Evolutionary conservation across 768 basidiomycete genomes (phyloP), one percentile per base, ranked within the genome.

Genomic region (Tubosaeta brunneosetosa): DNA sequence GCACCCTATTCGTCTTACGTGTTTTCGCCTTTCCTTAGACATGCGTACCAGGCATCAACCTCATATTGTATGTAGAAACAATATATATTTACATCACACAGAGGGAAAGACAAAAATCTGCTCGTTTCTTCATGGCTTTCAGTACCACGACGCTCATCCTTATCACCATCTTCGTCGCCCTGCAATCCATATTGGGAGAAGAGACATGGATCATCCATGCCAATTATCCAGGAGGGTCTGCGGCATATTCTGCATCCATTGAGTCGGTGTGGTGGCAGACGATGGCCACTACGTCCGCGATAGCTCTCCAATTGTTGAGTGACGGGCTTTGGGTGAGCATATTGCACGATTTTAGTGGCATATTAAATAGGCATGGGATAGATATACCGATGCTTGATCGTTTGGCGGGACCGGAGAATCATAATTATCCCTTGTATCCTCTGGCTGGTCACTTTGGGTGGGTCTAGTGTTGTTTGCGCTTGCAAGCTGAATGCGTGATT

Each of bases 331-430:
- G 73, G 44, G 74, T 73, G 44, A 36, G 70, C 53, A 44, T 11
- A 37, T 48, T 13, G 22, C 22, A 22, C 22, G 22, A 22, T 22
- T 22, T 22, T 11, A 19, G 26, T 38, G 9, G 11, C 16, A 13
- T 14, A 16, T 16, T 3, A n/a, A 36, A 8, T 2, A 34, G 9
- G 16, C 34, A 16, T 36, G 3, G 8, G 17, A 25, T 43, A 74
- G 72, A 57, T 74, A 17, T 66, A 69, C 55, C 71, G 71, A 16
- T 68, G 66, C 52, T 71, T 53, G 33, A 57, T 69, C 17, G 59
- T 73, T 16, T 74, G 68, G 70, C 50, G 52, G 16, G 25, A 45
- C 16, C 19, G 47, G 29, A 33, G 37, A 14, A 27, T 55, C 16
- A 41, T 59, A 9, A 19, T 59, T 4, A 8, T 59, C 16, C 58